Evolutionary conservation across 2,329 filamentous ascomycete species (phyloP), one percentile per base, ranked within the genome.

Genomic region (Talaromyces sp.): DNA sequence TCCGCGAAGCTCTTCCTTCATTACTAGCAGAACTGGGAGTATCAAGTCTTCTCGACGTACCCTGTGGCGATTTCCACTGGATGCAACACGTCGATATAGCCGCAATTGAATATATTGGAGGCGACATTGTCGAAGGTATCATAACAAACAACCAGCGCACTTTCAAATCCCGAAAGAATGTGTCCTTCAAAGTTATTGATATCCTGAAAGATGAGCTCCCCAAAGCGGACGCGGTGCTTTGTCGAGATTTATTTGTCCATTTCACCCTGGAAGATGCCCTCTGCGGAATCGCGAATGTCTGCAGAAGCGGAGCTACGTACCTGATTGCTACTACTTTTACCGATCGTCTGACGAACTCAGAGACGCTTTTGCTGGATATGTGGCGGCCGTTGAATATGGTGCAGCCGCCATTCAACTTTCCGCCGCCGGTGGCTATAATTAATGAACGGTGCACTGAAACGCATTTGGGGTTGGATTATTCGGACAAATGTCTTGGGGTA

Each of bases 41-140:
- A 22, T 11, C 35, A 39, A 24, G 3, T 6, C 27, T 57, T n/a
- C 27, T 57, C n/a, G 19, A 57, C 33, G 11, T 39, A 8, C 54
- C 54, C 35, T 57, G 54, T 35, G 35, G 54, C n/a, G 35, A 41
- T 24, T 57, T 57, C 33, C 16, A 57, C n/a, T 57, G 54, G 52
- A 57, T 57, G 52, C 31, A 57, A 22, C n/a, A 56, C 3, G 52
- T 56, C 10, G 35, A 19, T 37, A 16, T 19, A 13, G n/a, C 16
- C 31, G 7, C 3, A 3, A 56, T 56, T 4, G 6, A 35, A 19
- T 39, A 56, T 14, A 56, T 39, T 13, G 52, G 52, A 10, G 52
- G 52, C 33, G 52, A 56, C n/a, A 56, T 56, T 22, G 52, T 39
- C 11, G 10, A 56, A 10, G 33, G 39, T 13, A 10, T 56, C 11